Evolutionary conservation across 2,329 filamentous ascomycete species (phyloP).

Genomic region (Emmonsiellopsis sp.): DNA sequence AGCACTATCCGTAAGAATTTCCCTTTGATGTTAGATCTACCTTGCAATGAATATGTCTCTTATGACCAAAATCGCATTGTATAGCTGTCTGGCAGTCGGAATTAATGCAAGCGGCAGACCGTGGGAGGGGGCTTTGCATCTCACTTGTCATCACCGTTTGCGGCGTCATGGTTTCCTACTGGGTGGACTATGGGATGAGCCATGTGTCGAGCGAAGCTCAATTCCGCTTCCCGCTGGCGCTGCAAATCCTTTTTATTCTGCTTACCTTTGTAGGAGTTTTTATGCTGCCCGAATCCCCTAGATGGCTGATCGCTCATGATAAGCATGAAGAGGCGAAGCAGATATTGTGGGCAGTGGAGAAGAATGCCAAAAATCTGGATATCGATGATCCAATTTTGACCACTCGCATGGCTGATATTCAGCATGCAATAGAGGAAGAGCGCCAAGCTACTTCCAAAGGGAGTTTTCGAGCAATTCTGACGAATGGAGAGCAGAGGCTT

Average conservation of each 20-base stretch:
- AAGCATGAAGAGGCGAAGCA: too few species aligned
- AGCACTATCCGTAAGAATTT: constrained; percentile 27
- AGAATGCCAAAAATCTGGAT: background rate
- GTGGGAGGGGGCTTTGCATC: constrained; percentile 21
- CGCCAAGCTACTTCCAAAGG: constrained; percentile 1
- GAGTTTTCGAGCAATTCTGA: too few species aligned
- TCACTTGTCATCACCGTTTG: constrained; percentile 22
- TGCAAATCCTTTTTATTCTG: too few species aligned
- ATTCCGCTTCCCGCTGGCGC: constrained; percentile 20
- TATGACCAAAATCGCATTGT: background rate
- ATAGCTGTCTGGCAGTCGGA: constrained; percentile 23
- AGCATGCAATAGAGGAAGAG: too few species aligned
- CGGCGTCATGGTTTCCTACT: constrained; percentile 24
- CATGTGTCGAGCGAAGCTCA: constrained; percentile 12
- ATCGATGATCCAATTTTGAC: background rate
- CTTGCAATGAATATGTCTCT: constrained; percentile 1
- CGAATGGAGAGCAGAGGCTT: too few species aligned
- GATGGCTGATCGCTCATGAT: too few species aligned
- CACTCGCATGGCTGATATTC: too few species aligned
- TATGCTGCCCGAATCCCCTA: too few species aligned
- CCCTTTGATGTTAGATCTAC: background rate
- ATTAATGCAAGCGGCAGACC: constrained; percentile 18
- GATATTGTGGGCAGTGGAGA: too few species aligned
- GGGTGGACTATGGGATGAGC: constrained; percentile 24
- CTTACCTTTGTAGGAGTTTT: too few species aligned